Base-by-base conservation (phyloP, 495 filamentous ascomycete genomes). In the Haplographium delicatum region DNA sequence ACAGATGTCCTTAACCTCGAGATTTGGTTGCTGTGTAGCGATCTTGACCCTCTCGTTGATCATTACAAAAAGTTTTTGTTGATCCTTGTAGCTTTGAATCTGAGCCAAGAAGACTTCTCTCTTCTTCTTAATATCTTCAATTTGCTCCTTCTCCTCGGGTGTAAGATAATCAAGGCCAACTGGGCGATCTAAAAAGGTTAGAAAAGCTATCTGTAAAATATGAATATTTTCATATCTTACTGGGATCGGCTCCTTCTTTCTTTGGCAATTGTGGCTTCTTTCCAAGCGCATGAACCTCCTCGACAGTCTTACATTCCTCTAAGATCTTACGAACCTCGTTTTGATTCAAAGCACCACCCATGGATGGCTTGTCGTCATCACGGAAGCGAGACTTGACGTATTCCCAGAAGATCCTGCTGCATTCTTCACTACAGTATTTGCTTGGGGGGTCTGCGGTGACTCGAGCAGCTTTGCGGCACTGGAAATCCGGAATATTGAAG, bases 351-450 rank as follows among this genome's bases (percentile, higher is more conserved):
- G 30, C 41, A 25, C 53, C 50, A 18, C 56, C 59, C 19, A 51
- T 50, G 11, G 52, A 50, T 16, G 58, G 51, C 28, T 47, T 18
- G 3, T 49, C 38, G 43, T 62, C 44, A 8, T 43, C 31, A 3
- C 57, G 49, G 15, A 57, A 27, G 31, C 69, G 65, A 13, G 63
- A 67, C 4, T 67, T 63, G 70, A 85, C 80, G 53, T 78, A 85
- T 46, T 79, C 66, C 23, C 68, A 68, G 20, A 54, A 61, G 7
- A 13, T 40, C 0, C 25, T 2, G 19, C 77, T 80, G 42, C 85
- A 84, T 30, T 78, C 80, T 34, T 86, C 81, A 26, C 71, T 75
- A 65, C 84, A 88, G 58, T 86, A 88, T 64, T 86, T 88, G 66
- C 79, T 83, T 18, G 62, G 70, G 4, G 68, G 68, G 23, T 66